Percentiles rank a stretch among this genome's conserved stretches.
phyloP scores from a whole-genome alignment of 331 rosid genomes.

The Rhamnella rubrinervis region DNA sequence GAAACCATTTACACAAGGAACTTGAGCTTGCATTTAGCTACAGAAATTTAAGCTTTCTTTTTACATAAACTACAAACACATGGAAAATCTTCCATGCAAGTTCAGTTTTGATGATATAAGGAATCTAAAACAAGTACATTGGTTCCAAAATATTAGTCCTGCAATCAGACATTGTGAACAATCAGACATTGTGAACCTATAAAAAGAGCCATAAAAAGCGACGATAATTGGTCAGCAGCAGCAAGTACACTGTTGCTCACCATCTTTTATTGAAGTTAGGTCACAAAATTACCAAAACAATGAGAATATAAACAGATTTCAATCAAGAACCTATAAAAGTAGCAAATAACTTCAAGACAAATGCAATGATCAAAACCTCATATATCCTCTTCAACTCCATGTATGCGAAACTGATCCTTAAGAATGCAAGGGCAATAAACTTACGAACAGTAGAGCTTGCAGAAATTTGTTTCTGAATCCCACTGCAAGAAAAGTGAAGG shows the following conservation, averaged over 20 bases:
- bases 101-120: neutral
- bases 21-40: neutral
- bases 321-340: neutral
- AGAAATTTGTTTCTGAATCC: slow-evolving; percentile 86
- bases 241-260: neutral
- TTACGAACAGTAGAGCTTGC: slow-evolving; percentile 61
- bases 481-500: slow-evolving; percentile 37
- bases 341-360: slow-evolving; percentile 10
- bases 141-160: neutral
- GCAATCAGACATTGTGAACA: too few species aligned
- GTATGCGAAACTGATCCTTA: slow-evolving; percentile 72
- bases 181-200: too few species aligned
- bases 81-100: neutral
- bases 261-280: neutral
- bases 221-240: too few species aligned
- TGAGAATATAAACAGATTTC: neutral
- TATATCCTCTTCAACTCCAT: slow-evolving; percentile 85
- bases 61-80: neutral
- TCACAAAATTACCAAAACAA: neutral
- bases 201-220: too few species aligned
- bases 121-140: neutral
- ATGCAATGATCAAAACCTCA: slow-evolving; percentile 51
- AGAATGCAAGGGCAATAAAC: slow-evolving; percentile 74
- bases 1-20: neutral
- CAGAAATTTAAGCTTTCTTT: neutral